Percentiles rank a stretch among this genome's conserved stretches.
Evolutionary conservation across 192 early-diverging fungal species (phyloP).

Genomic region (Diversispora epigaea): DNA sequence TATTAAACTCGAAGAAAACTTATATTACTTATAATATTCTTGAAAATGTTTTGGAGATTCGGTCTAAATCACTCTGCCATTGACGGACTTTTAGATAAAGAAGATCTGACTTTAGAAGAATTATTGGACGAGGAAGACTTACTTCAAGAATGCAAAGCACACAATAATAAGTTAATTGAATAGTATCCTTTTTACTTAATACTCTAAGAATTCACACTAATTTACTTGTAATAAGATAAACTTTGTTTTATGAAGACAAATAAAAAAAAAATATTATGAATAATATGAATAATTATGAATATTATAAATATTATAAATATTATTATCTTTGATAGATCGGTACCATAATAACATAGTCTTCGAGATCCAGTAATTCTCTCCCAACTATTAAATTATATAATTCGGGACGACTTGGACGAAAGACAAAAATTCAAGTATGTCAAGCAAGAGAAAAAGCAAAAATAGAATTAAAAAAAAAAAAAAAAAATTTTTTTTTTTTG

Average conservation of each 20-base stretch:
- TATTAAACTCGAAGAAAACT: too few species aligned
- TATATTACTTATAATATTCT: too few species aligned
- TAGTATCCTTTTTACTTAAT: constrained; percentile 54
- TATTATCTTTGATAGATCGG: background rate
- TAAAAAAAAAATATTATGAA: too few species aligned
- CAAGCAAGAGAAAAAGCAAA: too few species aligned
- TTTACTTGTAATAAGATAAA: too few species aligned
- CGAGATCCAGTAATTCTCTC: constrained; percentile 71
- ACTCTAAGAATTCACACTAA: background rate
- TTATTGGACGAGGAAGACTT: constrained; percentile 91
- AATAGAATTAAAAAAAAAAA: background rate
- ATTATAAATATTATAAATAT: background rate
- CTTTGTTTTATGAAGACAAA: too few species aligned
- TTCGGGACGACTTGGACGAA: constrained; percentile 81
- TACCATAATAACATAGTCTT: constrained; percentile 50
- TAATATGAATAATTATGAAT: too few species aligned
- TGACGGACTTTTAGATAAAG: constrained; percentile 88
- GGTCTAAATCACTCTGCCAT: constrained; percentile 91
- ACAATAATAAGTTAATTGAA: constrained; percentile 88
- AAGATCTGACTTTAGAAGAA: constrained; percentile 86
- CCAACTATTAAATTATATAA: constrained; percentile 81
- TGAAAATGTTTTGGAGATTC: constrained; percentile 87
- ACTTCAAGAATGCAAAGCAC: constrained; percentile 90
- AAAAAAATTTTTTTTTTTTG: background rate
- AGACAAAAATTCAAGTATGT: constrained; percentile 74